Base-by-base conservation (phyloP, 768 basidiomycete species). In the Amanita pallidorosea region DNA sequence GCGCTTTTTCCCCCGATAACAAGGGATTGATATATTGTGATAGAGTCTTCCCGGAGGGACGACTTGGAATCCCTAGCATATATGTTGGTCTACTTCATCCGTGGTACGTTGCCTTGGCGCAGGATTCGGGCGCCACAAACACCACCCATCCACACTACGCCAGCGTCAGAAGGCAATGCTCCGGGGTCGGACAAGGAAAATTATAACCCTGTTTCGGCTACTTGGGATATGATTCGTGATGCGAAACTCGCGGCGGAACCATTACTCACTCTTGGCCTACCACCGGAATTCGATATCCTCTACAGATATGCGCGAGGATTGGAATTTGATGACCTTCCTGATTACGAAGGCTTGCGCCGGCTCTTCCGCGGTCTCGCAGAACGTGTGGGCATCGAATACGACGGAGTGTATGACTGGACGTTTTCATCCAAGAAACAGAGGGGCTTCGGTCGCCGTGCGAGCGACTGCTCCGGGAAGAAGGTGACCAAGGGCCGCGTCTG, bases 281-380 rank as follows among this genome's bases (percentile, higher is more conserved):
- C 87, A 12, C 74, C 80, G 44, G 88, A 92, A 65, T 88, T 91
- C 53, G 85, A 84, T 55, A 77, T 88, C 49, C 75, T 91, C 57
- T 85, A 84, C 65, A 75, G 77, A 41, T 93, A 93, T 67, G 81
- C 85, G 18, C 79, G 90, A 41, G 81, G 80, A 2, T 79, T 94
- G 33, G 84, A 84, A 55, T 93, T 92, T 57, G 88, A 88, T 59
- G 90, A 93, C 68, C 72, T 88, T 36, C 91, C 90, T 8, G 91
- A 94, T 65, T 94, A 93, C 58, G 83, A 81, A 40, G 89, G 89
- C 23, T 70, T 92, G 20, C 75, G 89, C 38, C 77, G 75, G 41
- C 74, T 90, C 41, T 88, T 92, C 64, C 73, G 75, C 13, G 76
- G 74, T 3, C 60, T 84, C 9, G 81, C 76, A 1, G 70, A 68